Conservation (phyloP, 345 rosid genomes). For the Populus nigra region DNA sequence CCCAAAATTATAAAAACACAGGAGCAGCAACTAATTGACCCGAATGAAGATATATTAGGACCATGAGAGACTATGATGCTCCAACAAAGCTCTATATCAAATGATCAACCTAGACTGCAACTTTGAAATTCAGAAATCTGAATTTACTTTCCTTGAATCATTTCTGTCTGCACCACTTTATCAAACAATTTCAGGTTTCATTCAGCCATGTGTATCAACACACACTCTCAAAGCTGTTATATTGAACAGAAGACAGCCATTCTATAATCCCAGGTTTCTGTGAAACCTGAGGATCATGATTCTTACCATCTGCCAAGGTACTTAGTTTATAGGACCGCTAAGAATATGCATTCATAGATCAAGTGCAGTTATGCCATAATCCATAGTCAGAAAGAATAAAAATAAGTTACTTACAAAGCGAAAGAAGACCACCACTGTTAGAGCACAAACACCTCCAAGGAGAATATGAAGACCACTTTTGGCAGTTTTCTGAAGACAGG, state of each 20-base stretch:
- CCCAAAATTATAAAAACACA: background rate
- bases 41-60: background rate
- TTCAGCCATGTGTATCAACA: background rate
- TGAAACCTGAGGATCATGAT: background rate
- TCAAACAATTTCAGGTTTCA: background rate
- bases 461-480: conserved; percentile 90
- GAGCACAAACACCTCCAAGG: conserved; percentile 85
- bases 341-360: background rate
- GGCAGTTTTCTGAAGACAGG: conserved; percentile 71
- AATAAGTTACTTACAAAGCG: conserved; percentile 68
- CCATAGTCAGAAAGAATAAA: conserved; percentile 10
- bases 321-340: background rate
- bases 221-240: background rate
- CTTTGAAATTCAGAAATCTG: background rate
- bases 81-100: background rate
- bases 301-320: background rate
- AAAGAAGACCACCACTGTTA: conserved; percentile 83
- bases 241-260: background rate
- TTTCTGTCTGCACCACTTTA: background rate
- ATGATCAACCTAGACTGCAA: background rate
- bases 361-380: background rate
- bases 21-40: background rate
- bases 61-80: background rate
- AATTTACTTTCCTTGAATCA: background rate
- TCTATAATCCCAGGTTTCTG: background rate